Evolutionary conservation across 129 eudicot genomes (phyloP).

Genomic region (Flaveria bidentis): DNA sequence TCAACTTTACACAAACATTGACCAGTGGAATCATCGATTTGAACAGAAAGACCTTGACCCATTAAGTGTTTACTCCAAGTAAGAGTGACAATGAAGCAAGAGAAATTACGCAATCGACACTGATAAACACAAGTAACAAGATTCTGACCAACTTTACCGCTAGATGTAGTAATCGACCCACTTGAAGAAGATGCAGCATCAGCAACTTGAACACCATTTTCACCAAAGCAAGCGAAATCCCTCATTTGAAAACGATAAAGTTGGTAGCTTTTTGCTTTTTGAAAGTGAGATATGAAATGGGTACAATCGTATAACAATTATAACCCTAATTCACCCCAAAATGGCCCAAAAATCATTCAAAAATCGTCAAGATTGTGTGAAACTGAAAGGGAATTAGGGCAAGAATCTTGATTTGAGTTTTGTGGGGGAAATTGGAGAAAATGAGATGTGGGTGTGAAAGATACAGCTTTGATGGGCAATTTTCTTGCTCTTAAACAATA

Average conservation of each 20-base stretch:
- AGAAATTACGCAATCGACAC: slow-evolving; percentile 46
- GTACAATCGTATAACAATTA: neutral
- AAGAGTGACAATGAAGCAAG: slow-evolving; percentile 55
- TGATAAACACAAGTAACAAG: slow-evolving; percentile 72
- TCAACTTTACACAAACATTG: slow-evolving; percentile 55
- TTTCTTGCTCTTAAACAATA: slow-evolving; percentile 16
- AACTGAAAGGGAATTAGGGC: slow-evolving; percentile 22
- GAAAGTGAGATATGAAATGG: slow-evolving; percentile 15
- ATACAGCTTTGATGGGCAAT: slow-evolving; percentile 16
- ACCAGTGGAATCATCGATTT: slow-evolving; percentile 46
- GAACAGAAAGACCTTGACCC: slow-evolving; percentile 78
- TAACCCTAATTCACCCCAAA: slow-evolving; percentile 10
- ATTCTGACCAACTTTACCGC: slow-evolving; percentile 51
- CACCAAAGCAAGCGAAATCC: slow-evolving; percentile 82
- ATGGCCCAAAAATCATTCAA: neutral
- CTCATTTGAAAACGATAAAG: slow-evolving; percentile 48
- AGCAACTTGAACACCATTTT: slow-evolving; percentile 73
- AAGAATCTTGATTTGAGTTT: slow-evolving; percentile 21
- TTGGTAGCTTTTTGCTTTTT: slow-evolving; percentile 6
- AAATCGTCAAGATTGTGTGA: neutral
- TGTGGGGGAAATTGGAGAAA: slow-evolving; percentile 23
- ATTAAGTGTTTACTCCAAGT: slow-evolving; percentile 71
- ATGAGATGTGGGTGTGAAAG: slow-evolving; percentile 32
- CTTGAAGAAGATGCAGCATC: slow-evolving; percentile 57
- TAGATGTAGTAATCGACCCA: slow-evolving; percentile 23